Evolutionary conservation across 2,329 filamentous ascomycete genomes (phyloP), one percentile per base, ranked within the genome.

Genomic region (Fusarium equiseti): DNA sequence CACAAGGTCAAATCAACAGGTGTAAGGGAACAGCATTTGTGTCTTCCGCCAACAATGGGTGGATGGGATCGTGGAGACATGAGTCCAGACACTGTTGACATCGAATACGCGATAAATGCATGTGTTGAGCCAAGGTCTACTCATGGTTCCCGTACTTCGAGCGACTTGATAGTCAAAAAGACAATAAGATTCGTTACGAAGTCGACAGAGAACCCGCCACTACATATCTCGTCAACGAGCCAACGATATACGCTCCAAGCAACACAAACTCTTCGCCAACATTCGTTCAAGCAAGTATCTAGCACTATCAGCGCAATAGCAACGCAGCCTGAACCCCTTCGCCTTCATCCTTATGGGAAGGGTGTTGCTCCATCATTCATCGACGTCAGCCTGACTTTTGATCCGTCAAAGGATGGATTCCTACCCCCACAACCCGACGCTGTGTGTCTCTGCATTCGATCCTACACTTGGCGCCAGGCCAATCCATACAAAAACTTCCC

Each of bases 91-190:
- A 18, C 10, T 2, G 40, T 35, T 13, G 16, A n/a, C 7, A 24
- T 55, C 27, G 20, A 55, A 44, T 45, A 55, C 8, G 40, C 15
- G 24, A 55, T 55, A 22, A 55, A 32, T 26, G 40, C 52, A 13
- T 55, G 16, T 13, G 15, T 55, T 6, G 18, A 6, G 16, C 8
- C 11, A 32, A 45, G 7, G 4, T 13, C 40, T 9, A 11, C 15
- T 11, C 5, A 27, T 27, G 13, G 7, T n/a, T 15, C 20, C 9
- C 15, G 9, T 15, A 1, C 11, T 0, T 15, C 1, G 10, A 29
- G 31, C 24, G 20, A 26, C 12, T 8, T n/a, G 11, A 44, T 5
- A 5, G 3, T 12, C 8, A 45, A 45, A 16, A 55, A 9, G 16
- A 22, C 20, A n/a, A 9, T 55, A 7, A 20, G 11, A 13, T 44